These are phyloP conservation scores for Pythium sp. DNA, from an alignment of 352 stramenopile species.

Conservation along the genomic window DNA sequence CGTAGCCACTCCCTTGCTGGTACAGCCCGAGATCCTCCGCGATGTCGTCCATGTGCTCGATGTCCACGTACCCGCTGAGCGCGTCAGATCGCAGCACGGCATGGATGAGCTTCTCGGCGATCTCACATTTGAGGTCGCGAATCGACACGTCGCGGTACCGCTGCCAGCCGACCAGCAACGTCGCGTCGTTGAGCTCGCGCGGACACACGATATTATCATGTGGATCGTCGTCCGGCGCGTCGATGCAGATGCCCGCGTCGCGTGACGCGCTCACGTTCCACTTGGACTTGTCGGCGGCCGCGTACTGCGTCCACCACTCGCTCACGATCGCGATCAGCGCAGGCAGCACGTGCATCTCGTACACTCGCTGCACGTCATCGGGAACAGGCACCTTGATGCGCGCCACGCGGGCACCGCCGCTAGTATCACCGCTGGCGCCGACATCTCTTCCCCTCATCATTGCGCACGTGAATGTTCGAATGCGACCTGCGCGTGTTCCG, in stretches of 20 bases:
- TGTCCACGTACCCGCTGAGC: slow-evolving; percentile 3
- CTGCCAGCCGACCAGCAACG: slow-evolving; percentile 15
- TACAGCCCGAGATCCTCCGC: slow-evolving; percentile 14
- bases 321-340: slow-evolving; percentile 1
- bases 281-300: neutral
- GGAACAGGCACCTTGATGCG: neutral
- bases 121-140: slow-evolving; percentile 9
- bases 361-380: neutral
- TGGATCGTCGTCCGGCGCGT: slow-evolving; percentile 14
- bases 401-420: neutral
- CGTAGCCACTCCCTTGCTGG: slow-evolving; percentile 7
- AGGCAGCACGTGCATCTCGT: slow-evolving; percentile 1
- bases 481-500: neutral
- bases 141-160: slow-evolving; percentile 13
- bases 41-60: slow-evolving; percentile 14
- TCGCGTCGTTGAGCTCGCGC: slow-evolving; percentile 8
- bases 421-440: neutral
- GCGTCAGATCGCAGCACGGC: neutral
- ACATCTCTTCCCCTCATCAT: neutral
- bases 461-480: too few species aligned
- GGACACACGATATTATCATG: slow-evolving; percentile 13
- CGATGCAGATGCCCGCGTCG: slow-evolving; percentile 9
- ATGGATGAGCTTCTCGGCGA: slow-evolving; percentile 12
- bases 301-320: slow-evolving; percentile 8
- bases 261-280: slow-evolving; percentile 3